Evolutionary conservation across 2,329 filamentous ascomycete species (phyloP).

Genomic region (Cladosporium oxysporum): DNA sequence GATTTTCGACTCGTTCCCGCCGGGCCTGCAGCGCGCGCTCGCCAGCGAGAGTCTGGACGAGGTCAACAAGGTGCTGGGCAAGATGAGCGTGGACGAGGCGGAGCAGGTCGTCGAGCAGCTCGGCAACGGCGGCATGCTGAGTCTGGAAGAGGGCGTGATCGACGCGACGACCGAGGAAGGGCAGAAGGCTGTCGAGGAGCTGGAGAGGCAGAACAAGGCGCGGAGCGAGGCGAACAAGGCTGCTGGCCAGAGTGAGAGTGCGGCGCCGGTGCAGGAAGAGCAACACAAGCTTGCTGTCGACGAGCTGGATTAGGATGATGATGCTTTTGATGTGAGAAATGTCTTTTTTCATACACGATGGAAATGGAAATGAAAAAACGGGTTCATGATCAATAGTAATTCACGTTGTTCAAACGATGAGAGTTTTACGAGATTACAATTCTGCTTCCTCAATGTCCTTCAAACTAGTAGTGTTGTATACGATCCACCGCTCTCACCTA

Average conservation of each 20-base stretch:
- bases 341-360: neutral
- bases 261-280: neutral
- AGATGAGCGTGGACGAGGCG: constrained; percentile 85
- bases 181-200: constrained; percentile 39
- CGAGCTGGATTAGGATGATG: constrained; percentile 8
- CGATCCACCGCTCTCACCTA: neutral
- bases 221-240: constrained; percentile 11
- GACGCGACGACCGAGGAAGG: constrained; percentile 66
- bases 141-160: constrained; percentile 88
- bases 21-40: constrained; percentile 77
- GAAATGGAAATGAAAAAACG: neutral
- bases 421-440: neutral
- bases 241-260: neutral
- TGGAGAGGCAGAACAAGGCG: constrained; percentile 70
- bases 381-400: neutral
- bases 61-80: constrained; percentile 83
- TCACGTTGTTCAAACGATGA: neutral
- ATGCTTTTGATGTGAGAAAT: neutral
- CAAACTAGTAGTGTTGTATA: neutral
- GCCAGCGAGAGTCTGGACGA: constrained; percentile 87
- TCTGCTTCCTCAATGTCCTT: no score
- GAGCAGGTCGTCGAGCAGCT: constrained; percentile 81
- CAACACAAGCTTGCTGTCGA: constrained; percentile 3
- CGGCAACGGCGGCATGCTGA: constrained; percentile 83
- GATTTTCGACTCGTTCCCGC: constrained; percentile 81